Percentiles rank a stretch among this genome's conserved stretches.
Conservation (phyloP, 2,329 filamentous ascomycete genomes). For the Didymella pinodella region DNA sequence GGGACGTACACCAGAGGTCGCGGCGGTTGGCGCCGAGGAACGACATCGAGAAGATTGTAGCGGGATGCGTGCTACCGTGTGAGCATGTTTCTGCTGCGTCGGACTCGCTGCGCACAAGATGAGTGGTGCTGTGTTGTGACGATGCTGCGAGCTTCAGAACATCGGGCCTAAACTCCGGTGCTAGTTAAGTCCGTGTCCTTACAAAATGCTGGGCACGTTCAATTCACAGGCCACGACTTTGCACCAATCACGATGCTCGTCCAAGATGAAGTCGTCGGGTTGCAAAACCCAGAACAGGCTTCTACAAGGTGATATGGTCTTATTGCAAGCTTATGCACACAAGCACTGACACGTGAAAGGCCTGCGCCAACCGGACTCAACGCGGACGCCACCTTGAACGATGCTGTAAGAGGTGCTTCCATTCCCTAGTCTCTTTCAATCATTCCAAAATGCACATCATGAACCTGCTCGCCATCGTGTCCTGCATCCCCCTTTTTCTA, state of each 20-base stretch:
- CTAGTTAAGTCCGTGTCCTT: constrained; percentile 21
- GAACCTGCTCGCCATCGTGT: no score
- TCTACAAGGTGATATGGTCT: constrained; percentile 26
- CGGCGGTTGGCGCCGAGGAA: constrained; percentile 13
- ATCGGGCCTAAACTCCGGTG: constrained; percentile 21
- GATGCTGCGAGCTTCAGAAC: constrained; percentile 5
- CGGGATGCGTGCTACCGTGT: constrained; percentile 5
- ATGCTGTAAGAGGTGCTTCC: constrained; percentile 51
- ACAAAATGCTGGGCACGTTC: not conserved
- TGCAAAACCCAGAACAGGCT: constrained; percentile 27
- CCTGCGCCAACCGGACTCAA: constrained; percentile 44
- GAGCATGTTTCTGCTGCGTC: constrained; percentile 1
- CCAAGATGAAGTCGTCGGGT: constrained; percentile 31
- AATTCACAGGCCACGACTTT: not conserved
- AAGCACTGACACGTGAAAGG: constrained; percentile 23
- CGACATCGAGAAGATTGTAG: constrained; percentile 11
- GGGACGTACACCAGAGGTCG: constrained; percentile 18
- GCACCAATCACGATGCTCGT: constrained; percentile 21
- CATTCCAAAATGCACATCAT: not conserved
- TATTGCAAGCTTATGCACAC: not conserved
- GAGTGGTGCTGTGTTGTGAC: not conserved
- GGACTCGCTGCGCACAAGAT: not conserved
- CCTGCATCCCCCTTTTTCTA: constrained; percentile 1
- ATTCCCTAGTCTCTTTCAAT: constrained; percentile 8
- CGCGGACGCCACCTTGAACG: constrained; percentile 31